Evolutionary conservation across 768 basidiomycete species (phyloP), one percentile per base, ranked within the genome.

Genomic region (Tylopilus sp.): DNA sequence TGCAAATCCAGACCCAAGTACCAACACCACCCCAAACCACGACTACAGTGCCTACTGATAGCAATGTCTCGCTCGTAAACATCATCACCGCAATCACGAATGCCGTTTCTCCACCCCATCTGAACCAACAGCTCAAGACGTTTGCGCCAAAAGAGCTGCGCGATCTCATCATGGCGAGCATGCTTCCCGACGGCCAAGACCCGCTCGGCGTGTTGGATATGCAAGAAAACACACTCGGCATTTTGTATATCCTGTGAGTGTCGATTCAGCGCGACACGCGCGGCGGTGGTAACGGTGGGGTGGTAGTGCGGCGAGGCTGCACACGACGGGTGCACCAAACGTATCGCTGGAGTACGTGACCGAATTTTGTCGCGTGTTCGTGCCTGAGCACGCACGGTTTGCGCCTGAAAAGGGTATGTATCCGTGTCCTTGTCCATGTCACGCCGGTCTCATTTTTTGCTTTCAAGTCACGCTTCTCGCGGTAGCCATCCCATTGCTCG

Each of bases 171-270:
- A 72, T 88, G 4, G 74, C 81, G 5, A 76, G 79, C 55, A 53
- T 74, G 11, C 62, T 88, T 7, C 64, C 77, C 0, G 75, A 76
- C 42, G 87, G 83, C 4, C 79, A 83, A 56, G 89, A 92, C 65
- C 90, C 90, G 9, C 61, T 92, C 45, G 50, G 69, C 3, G 63
- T 85, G 9, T 68, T 92, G 31, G 77, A 85, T 59, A 66, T 81
- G 22, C 66, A 71, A 26, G 61, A 59, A 26, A 79, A 88, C 63
- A 85, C 87, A 1, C 65, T 91, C 3, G 85, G 82, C 0, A 76
- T 82, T 38, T 66, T 91, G 38, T 86, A 82, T 58, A 87, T 92
- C 40, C 63, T 92, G 89, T 91, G 57, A 69, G 86, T 74, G 36
- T 20, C 6, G 38, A 8, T 38, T 39, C 10, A 11, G 38, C 20